A percentile compares a stretch with the other conserved stretches of the same genome.
Conservation (phyloP, 208 protist species). For the Novymonas esmeraldas region DNA sequence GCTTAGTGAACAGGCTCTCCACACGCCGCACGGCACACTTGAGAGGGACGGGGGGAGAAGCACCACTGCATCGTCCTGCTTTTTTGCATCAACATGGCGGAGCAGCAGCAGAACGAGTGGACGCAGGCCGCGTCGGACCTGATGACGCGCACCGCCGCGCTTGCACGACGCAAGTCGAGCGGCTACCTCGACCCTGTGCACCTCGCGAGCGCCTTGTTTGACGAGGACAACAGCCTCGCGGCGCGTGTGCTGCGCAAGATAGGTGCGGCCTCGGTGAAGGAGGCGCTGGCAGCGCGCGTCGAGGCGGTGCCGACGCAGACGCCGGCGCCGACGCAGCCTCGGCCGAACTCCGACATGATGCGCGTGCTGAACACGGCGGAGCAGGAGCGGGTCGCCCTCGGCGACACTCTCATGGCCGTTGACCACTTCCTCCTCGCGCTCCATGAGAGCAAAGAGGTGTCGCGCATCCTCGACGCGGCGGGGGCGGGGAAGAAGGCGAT, state of each 20-base stretch:
- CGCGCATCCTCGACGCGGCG: slow-evolving; percentile 63
- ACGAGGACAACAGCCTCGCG: slow-evolving; percentile 64
- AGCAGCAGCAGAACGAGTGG: slow-evolving; percentile 52
- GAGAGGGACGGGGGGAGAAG: no score
- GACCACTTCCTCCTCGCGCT: slow-evolving; percentile 84
- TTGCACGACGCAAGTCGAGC: slow-evolving; percentile 59
- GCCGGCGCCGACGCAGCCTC: slow-evolving; percentile 62
- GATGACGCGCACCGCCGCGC: slow-evolving; percentile 45
- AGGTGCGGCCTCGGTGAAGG: slow-evolving; percentile 48
- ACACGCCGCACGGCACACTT: no score
- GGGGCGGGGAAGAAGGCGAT: slow-evolving; percentile 66
- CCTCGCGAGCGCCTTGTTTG: slow-evolving; percentile 60
- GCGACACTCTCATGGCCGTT: slow-evolving; percentile 73
- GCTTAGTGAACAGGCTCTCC: no score
- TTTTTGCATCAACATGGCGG: slow-evolving; percentile 39
- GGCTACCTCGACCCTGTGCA: slow-evolving; percentile 74
- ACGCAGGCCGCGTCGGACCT: slow-evolving; percentile 60
- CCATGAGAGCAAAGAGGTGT: slow-evolving; percentile 65
- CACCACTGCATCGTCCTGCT: no score
- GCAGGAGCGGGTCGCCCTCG: slow-evolving; percentile 71
- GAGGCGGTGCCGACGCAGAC: slow-evolving; percentile 62
- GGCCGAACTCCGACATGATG: slow-evolving; percentile 76
- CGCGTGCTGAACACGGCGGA: slow-evolving; percentile 81
- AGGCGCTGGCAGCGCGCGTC: slow-evolving; percentile 44
- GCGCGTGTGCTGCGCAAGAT: slow-evolving; percentile 70